A percentile compares a stretch with the other conserved stretches of the same genome.
Evolutionary conservation across 2,329 filamentous ascomycete genomes (phyloP).

Genomic region (Atkinsonella texensis): DNA sequence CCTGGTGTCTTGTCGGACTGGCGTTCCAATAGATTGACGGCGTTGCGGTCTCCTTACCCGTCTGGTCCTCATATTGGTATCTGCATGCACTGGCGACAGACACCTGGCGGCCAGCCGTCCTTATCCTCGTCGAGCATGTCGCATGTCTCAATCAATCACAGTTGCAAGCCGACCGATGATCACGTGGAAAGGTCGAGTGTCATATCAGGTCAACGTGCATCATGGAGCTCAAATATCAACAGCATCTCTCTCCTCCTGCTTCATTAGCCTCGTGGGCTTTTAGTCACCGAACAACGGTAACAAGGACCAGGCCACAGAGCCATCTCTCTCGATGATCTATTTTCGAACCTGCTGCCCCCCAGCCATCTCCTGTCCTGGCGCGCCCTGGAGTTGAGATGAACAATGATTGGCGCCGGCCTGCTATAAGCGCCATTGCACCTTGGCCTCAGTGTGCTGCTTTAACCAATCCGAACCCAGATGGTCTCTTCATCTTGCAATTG

Average conservation of each 20-base stretch:
- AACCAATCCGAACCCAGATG: conserved; percentile 2
- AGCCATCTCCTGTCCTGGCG: neutral
- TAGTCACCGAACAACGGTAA: too few species aligned
- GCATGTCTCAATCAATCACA: too few species aligned
- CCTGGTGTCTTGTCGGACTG: neutral
- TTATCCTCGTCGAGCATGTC: too few species aligned
- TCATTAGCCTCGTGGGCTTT: too few species aligned
- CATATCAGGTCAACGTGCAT: too few species aligned
- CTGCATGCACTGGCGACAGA: neutral
- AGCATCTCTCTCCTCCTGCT: too few species aligned
- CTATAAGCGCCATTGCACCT: conserved; percentile 6
- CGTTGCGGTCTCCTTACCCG: neutral
- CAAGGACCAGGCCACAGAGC: too few species aligned
- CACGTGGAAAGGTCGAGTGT: too few species aligned
- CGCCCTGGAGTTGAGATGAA: neutral
- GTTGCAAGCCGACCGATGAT: too few species aligned
- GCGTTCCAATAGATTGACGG: neutral
- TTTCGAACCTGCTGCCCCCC: neutral
- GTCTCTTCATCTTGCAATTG: neutral
- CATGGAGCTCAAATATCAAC: too few species aligned
- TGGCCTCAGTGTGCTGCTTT: neutral
- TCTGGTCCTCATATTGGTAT: neutral
- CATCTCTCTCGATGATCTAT: neutral
- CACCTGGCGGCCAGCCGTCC: too few species aligned
- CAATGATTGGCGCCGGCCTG: conserved; percentile 4